These are phyloP conservation scores for Aspergillus sclerotioniger DNA, from an alignment of 495 filamentous ascomycete genomes.

Conservation along the genomic window DNA sequence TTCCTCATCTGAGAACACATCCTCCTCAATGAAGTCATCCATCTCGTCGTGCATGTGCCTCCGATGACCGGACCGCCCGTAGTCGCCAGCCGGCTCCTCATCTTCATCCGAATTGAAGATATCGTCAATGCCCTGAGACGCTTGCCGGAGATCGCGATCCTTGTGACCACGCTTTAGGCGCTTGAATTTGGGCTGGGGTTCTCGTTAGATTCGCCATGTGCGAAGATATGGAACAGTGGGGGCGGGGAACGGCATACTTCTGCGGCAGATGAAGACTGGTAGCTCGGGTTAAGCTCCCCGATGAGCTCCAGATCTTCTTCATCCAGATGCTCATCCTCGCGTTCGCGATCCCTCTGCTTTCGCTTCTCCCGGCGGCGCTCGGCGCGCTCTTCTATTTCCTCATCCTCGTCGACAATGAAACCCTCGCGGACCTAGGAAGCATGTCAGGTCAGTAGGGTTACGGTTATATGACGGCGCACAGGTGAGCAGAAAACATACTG, in stretches of 20 bases:
- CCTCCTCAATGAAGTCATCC: constrained; percentile 96
- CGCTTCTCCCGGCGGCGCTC: constrained; percentile 61
- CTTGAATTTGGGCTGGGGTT: constrained; percentile 79
- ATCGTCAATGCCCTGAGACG: constrained; percentile 71
- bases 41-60: constrained; percentile 76
- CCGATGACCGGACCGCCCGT: constrained; percentile 52
- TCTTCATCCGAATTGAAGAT: constrained; percentile 95
- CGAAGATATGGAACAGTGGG: not conserved
- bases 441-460: constrained; percentile 5
- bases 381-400: constrained; percentile 68
- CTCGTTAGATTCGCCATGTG: not conserved
- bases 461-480: not conserved
- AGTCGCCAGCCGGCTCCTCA: constrained; percentile 58
- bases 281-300: constrained; percentile 69
- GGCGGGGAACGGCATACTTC: constrained; percentile 50
- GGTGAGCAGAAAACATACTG: constrained; percentile 32
- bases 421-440: constrained; percentile 73
- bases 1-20: constrained; percentile 87
- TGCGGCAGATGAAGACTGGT: constrained; percentile 58
- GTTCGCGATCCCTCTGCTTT: constrained; percentile 73
- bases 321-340: constrained; percentile 86
- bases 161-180: constrained; percentile 89
- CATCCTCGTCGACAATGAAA: constrained; percentile 94
- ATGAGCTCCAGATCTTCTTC: constrained; percentile 97
- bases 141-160: constrained; percentile 58